These are phyloP conservation scores for Monascus purpureus DNA, from an alignment of 495 filamentous ascomycete species.

Conservation along the genomic window DNA sequence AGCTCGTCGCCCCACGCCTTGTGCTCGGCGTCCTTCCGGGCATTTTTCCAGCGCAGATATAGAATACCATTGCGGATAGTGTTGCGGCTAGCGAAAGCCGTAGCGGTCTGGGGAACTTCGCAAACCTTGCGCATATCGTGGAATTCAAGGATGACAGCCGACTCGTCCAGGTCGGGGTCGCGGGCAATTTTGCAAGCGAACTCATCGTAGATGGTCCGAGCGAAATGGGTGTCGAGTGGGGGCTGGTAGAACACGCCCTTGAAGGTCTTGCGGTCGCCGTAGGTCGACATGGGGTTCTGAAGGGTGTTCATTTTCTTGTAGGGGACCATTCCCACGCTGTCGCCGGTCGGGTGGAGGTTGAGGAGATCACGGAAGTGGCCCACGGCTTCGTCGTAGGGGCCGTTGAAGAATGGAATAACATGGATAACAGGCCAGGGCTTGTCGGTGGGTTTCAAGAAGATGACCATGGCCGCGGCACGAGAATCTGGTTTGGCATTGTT, in stretches of 20 bases:
- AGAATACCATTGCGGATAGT: conserved; percentile 21
- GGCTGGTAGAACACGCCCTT: conserved; percentile 37
- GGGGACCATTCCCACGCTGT: conserved; percentile 25
- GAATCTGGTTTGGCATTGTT: conserved; percentile 23
- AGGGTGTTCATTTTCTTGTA: conserved; percentile 30
- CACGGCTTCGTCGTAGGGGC: conserved; percentile 25
- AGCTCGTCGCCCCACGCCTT: conserved; percentile 15
- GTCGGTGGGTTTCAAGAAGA: conserved; percentile 22
- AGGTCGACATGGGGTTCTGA: conserved; percentile 24
- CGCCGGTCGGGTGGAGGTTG: conserved; percentile 18
- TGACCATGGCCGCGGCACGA: conserved; percentile 23
- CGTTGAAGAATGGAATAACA: conserved; percentile 36
- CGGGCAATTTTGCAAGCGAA: conserved; percentile 18
- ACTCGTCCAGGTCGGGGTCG: conserved; percentile 9
- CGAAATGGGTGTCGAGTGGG: conserved; percentile 20
- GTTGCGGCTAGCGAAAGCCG: conserved; percentile 19
- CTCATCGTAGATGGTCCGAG: conserved; percentile 21
- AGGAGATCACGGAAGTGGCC: conserved; percentile 24
- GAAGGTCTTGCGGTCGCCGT: conserved; percentile 28
- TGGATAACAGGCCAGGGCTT: conserved; percentile 23
- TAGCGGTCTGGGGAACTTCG: conserved; percentile 10
- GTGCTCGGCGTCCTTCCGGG: conserved; percentile 15
- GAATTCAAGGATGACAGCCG: conserved; percentile 20
- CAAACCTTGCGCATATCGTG: conserved; percentile 22
- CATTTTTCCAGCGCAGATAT: conserved; percentile 18